phyloP scores from a whole-genome alignment of 768 basidiomycete genomes.

The Termitomyces sp. region DNA sequence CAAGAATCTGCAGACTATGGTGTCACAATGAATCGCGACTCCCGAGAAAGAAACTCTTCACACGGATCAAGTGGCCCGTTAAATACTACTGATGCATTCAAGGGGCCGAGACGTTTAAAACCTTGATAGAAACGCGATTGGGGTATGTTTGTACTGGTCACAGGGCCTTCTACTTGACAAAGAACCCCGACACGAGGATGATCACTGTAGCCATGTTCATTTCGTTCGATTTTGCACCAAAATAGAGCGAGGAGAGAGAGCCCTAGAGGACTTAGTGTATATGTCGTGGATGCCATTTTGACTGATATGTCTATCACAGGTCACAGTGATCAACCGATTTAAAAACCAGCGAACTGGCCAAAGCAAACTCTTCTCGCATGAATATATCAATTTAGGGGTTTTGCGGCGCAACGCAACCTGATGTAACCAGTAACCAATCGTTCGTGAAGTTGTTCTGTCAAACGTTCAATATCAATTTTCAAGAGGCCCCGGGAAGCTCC shows the following conservation, averaged over 20 bases:
- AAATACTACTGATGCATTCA: not conserved
- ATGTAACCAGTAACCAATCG: too few relatives aligned
- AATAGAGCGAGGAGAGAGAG: not conserved
- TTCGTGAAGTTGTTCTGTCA: too few relatives aligned
- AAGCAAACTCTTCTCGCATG: too few relatives aligned
- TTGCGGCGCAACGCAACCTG: too few relatives aligned
- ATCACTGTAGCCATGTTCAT: not conserved
- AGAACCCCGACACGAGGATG: slow-evolving; percentile 2
- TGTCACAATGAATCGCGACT: not conserved
- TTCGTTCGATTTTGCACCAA: not conserved
- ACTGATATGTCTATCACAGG: not conserved
- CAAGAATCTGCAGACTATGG: not conserved
- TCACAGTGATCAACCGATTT: too few relatives aligned
- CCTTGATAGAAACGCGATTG: not conserved
- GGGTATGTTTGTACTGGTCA: not conserved
- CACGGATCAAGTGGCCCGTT: not conserved
- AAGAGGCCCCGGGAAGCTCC: too few relatives aligned
- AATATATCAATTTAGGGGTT: too few relatives aligned
- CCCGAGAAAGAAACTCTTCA: not conserved
- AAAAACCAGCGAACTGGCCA: too few relatives aligned
- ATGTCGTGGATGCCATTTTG: not conserved
- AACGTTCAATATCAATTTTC: too few relatives aligned
- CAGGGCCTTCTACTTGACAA: not conserved
- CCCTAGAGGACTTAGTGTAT: too few relatives aligned
- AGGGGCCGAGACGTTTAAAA: not conserved